Conservation (phyloP, 805 yeast species). For the Candida quercuum region DNA sequence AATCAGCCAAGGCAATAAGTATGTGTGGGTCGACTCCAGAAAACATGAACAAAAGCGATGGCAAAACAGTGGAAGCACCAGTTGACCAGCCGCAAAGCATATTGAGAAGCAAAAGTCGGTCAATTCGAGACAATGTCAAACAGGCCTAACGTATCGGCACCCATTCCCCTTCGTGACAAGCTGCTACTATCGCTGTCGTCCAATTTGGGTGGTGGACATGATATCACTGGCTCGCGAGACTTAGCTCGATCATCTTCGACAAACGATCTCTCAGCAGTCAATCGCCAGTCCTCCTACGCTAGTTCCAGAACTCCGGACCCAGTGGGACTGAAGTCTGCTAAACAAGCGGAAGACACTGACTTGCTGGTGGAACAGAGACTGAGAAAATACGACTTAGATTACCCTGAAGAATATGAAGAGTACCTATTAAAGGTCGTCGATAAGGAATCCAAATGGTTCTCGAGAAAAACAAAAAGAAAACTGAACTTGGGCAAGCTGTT, state of each 20-base stretch:
- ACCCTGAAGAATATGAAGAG: conserved; percentile 37
- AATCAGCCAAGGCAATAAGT: too few relatives aligned
- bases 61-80: too few relatives aligned
- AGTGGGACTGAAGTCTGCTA: background rate
- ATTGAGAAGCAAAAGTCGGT: background rate
- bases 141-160: conserved; percentile 15
- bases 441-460: conserved; percentile 34
- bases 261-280: conserved; percentile 6
- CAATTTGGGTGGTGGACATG: background rate
- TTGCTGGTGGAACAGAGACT: conserved; percentile 25
- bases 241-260: conserved; percentile 14
- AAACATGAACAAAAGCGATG: too few relatives aligned
- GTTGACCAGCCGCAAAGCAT: background rate
- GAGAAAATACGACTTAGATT: conserved; percentile 44
- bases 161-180: conserved; percentile 19
- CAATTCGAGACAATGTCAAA: conserved; percentile 3
- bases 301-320: conserved; percentile 24
- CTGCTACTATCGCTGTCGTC: conserved; percentile 3
- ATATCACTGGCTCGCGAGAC: background rate
- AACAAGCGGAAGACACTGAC: conserved; percentile 13
- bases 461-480: conserved; percentile 29
- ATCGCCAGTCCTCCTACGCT: conserved; percentile 5
- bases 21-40: too few relatives aligned
- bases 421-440: conserved; percentile 25
- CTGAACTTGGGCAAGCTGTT: conserved; percentile 35